Evolutionary conservation across 805 yeast genomes (phyloP).

Genomic region (Hanseniaspora lindneri): DNA sequence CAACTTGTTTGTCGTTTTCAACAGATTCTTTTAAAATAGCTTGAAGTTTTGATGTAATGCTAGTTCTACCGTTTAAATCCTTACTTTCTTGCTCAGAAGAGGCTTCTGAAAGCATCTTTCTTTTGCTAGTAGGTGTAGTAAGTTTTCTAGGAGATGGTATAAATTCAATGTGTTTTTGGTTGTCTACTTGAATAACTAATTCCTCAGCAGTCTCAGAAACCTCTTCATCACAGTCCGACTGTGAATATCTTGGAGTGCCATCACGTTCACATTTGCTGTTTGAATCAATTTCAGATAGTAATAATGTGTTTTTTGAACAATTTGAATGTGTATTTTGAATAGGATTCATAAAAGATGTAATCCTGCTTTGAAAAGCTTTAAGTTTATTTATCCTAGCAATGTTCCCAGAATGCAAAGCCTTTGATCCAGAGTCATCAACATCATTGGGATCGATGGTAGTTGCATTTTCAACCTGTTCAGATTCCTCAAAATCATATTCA

Average conservation of each 20-base stretch:
- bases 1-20: background rate
- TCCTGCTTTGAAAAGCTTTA: conserved; percentile 7
- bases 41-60: background rate
- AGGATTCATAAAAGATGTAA: conserved; percentile 12
- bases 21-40: background rate
- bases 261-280: no score
- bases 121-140: background rate
- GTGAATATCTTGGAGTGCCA: no score
- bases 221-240: conserved; percentile 20
- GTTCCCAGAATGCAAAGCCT: background rate
- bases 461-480: no score
- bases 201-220: conserved; percentile 18
- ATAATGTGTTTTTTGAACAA: no score
- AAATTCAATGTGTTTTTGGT: background rate
- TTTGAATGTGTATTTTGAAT: background rate
- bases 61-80: no score
- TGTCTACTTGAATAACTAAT: conserved; percentile 11
- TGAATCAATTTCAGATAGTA: no score
- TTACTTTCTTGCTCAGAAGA: no score
- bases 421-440: background rate
- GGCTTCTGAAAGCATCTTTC: background rate
- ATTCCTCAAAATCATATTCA: no score
- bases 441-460: background rate
- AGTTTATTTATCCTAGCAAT: background rate
- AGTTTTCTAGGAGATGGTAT: conserved; percentile 2